Percentiles rank a stretch among this genome's conserved stretches.
Conservation (phyloP, 495 filamentous ascomycete species). For the Penicillium robsamsonii region DNA sequence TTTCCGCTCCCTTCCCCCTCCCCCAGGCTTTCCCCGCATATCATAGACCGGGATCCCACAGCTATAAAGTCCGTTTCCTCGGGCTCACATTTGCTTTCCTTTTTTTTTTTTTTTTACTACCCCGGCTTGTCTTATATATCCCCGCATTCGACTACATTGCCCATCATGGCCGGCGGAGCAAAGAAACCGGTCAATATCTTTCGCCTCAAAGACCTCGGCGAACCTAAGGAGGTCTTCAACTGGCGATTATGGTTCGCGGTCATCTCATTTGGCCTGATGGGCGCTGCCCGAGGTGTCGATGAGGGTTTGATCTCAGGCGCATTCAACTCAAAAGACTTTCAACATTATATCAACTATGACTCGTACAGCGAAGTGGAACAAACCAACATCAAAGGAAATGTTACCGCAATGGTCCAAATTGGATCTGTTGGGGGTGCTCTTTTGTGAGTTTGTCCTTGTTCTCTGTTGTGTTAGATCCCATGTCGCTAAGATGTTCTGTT, state of each 20-base stretch:
- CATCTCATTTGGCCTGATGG: constrained; percentile 65
- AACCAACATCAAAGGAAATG: constrained; percentile 65
- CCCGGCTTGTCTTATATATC: neutral
- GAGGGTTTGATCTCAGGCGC: constrained; percentile 69
- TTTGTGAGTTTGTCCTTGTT: constrained; percentile 40
- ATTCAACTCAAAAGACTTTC: constrained; percentile 63
- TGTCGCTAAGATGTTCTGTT: constrained; percentile 1
- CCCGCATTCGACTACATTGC: neutral
- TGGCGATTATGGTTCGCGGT: constrained; percentile 66
- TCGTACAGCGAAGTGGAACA: constrained; percentile 52
- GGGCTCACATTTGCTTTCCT: neutral
- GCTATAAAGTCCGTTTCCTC: constrained; percentile 12
- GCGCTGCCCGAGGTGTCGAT: constrained; percentile 64
- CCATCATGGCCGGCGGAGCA: constrained; percentile 57
- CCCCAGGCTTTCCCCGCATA: constrained; percentile 21
- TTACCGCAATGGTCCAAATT: constrained; percentile 71
- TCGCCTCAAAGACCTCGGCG: constrained; percentile 50
- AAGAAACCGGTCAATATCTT: constrained; percentile 70
- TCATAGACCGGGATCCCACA: neutral
- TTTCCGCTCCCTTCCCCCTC: neutral
- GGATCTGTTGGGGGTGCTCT: constrained; percentile 64
- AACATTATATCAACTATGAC: constrained; percentile 54
- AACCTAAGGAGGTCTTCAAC: constrained; percentile 60
- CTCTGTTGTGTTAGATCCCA: neutral
- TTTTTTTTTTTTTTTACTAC: neutral